Evolutionary conservation across 495 filamentous ascomycete genomes (phyloP), one percentile per base, ranked within the genome.

Genomic region (Jackrogersella multiformis): DNA sequence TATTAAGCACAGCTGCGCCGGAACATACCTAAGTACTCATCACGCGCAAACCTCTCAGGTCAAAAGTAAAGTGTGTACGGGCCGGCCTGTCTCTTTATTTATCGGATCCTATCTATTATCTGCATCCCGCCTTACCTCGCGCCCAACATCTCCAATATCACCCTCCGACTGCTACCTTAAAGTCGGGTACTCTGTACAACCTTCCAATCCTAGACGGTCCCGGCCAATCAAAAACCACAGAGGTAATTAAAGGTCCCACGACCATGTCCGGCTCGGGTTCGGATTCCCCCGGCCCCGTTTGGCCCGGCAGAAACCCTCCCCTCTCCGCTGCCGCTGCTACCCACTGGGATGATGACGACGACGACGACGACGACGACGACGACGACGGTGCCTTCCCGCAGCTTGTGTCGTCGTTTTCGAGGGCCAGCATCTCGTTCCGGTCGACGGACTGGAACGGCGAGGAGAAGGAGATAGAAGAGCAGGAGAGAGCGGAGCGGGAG

Each of bases 261-360:
- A 58, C 35, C 44, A 64, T 64, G 62, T 42, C 56, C 55, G 64
- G 49, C 7, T 36, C 56, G 56, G 64, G 51, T 13, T 36, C 34
- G 56, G 64, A 56, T 13, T 36, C 34, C 8, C 8, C 6, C 8
- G 5, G 4, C 2, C 34, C 34, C 10, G 10, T 2, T 9, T 9
- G 34, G 6, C 8, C 34, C 34, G 34, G 4, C 34, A 2, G 26
- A 3, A 30, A 30, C 26, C 34, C 34, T 2, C 34, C 34, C 4
- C 34, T n/a, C n/a, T n/a, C n/a, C n/a, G n/a, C n/a, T n/a, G n/a
- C n/a, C n/a, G n/a, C n/a, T n/a, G n/a, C n/a, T n/a, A n/a, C n/a
- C n/a, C n/a, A n/a, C n/a, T n/a, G n/a, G n/a, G n/a, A n/a, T n/a
- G n/a, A n/a, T n/a, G 34, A 9, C 34, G 10, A 9, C 34, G 12